Evolutionary conservation across 73 alveolate genomes (phyloP).

Genomic region (Diophrys sp.): DNA sequence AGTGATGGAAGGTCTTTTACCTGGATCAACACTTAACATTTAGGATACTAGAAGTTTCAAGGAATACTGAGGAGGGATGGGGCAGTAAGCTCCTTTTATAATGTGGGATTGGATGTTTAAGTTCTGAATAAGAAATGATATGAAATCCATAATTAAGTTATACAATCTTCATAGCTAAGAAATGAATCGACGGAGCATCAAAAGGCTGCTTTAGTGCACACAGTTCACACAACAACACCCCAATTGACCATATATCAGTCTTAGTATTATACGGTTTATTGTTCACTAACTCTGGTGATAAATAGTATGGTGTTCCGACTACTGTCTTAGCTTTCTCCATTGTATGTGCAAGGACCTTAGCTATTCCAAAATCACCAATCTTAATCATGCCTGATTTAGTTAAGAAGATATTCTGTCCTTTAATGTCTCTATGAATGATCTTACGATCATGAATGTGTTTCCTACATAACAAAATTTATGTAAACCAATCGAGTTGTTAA

Average conservation of each 20-base stretch:
- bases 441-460: constrained; percentile 85
- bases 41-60: too few species aligned
- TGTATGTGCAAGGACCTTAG: constrained; percentile 72
- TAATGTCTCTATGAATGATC: constrained; percentile 78
- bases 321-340: constrained; percentile 82
- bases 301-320: constrained; percentile 92
- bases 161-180: constrained; percentile 65
- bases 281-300: constrained; percentile 82
- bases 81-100: too few species aligned
- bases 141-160: constrained; percentile 65
- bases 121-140: too few species aligned
- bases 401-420: constrained; percentile 70
- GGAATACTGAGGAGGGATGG: too few species aligned
- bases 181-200: constrained; percentile 67
- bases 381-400: constrained; percentile 56
- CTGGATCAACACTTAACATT: too few species aligned
- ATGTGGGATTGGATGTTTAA: too few species aligned
- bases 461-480: constrained; percentile 80
- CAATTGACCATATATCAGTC: constrained; percentile 80
- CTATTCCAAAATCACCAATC: constrained; percentile 87
- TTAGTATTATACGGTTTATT: constrained; percentile 68
- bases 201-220: constrained; percentile 81
- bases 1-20: too few species aligned
- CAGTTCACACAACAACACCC: constrained; percentile 80
- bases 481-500: constrained; percentile 85